A percentile compares a stretch with the other conserved stretches of the same genome.
phyloP scores from a whole-genome alignment of 768 basidiomycete genomes.

The Phlegmacium glaucopus region DNA sequence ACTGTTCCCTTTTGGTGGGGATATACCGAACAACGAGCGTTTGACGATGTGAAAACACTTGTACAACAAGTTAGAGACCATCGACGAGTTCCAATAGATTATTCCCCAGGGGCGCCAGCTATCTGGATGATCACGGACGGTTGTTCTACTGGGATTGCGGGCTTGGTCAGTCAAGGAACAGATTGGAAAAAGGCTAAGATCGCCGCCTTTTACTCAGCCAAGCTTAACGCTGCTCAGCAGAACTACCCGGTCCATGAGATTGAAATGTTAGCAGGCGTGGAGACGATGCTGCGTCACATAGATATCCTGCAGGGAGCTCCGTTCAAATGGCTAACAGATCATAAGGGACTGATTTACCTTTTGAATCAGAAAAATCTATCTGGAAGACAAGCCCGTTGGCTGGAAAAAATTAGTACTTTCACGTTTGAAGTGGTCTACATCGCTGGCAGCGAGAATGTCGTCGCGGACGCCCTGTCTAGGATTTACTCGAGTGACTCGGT shows the following conservation, averaged over 20 bases:
- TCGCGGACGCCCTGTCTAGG: constrained; percentile 26
- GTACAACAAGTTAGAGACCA: constrained; percentile 19
- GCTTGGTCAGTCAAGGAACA: constrained; percentile 14
- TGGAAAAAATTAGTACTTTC: constrained; percentile 18
- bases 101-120: too few relatives aligned
- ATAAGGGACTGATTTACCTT: constrained; percentile 19
- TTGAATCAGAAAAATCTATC: constrained; percentile 28
- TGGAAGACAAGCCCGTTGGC: constrained; percentile 30
- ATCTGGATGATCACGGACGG: constrained; percentile 17
- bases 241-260: constrained; percentile 36
- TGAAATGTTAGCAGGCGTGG: constrained; percentile 29
- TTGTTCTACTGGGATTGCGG: constrained; percentile 21
- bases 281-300: constrained; percentile 22
- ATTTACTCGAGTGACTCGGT: constrained; percentile 13
- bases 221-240: constrained; percentile 29
- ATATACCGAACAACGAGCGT: constrained; percentile 24
- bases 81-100: background rate
- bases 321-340: constrained; percentile 26
- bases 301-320: constrained; percentile 7
- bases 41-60: constrained; percentile 27
- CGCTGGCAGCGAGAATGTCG: constrained; percentile 22
- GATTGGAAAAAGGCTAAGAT: constrained; percentile 7
- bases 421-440: constrained; percentile 12
- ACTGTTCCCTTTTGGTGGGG: constrained; percentile 19
- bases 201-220: constrained; percentile 18